Evolutionary conservation across 371 early-diverging fungal genomes (phyloP), one percentile per base, ranked within the genome.

Genomic region (Haplosporangium sp.): DNA sequence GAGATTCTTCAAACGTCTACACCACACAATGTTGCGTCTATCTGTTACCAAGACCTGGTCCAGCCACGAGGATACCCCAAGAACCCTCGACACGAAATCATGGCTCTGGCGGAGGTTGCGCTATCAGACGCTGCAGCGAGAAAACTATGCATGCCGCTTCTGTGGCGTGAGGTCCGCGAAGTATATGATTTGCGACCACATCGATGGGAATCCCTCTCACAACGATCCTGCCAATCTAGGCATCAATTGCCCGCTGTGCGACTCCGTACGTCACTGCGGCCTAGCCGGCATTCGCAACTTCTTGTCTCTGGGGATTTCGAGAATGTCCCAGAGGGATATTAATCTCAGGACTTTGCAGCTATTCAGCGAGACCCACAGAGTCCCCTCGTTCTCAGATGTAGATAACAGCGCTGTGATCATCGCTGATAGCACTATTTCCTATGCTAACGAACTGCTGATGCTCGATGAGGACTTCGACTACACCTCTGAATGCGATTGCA

Each of bases 11-110:
- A 36, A 38, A 36, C 37, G 56, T 55, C 51, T 29, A 50, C 41
- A 48, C n/a, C 48, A 40, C 58, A 38, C 57, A 52, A 59, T 66
- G 59, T 52, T 60, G 60, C 67, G 60, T 38, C 55, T 60, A 59
- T 67, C 61, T 46, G 67, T 67, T 48, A 59, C 67, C 60, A 66
- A 66, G 59, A 66, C 67, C 54, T 52, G 59, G 67, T 66, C 53
- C 67, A 16, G 14, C 11, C 52, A 52, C 29, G 23, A 16, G 54
- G 14, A 21, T 52, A 45, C 29, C 13, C 48, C 58, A 42, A 51
- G 58, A 57, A 50, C 53, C 47, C 18, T 67, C 55, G 51, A 46
- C 18, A 57, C 16, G 40, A 40, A 20, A 14, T 69, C 70, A 43
- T 1, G 23, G 18, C 53, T 40, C 52, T 69, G 64, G 59, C 7